Evolutionary conservation across 2,329 filamentous ascomycete genomes (phyloP), one percentile per base, ranked within the genome.

Genomic region (Fusarium newnesense): DNA sequence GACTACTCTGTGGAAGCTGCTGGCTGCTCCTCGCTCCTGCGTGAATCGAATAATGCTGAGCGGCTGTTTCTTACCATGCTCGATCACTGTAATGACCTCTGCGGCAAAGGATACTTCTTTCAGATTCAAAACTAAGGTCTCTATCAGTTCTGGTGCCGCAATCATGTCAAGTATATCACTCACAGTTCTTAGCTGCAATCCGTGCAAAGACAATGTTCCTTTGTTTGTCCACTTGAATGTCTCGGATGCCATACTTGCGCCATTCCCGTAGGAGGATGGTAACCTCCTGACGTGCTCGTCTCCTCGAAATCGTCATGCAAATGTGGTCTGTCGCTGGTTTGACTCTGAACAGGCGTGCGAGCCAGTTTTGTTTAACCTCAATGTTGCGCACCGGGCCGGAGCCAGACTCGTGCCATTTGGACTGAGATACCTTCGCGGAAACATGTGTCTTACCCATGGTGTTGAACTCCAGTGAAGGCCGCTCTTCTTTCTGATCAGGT

Each of bases 21-120:
- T 96, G 42, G 94, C 95, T 4, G 96, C 95, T n/a, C 96, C 96
- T 65, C 92, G 92, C 79, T 96, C 94, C 79, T 98, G 95, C 3
- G 93, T 96, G 80, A 98, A 94, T 40, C 94, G 92, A 36, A 94
- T 90, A 73, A 98, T 91, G 80, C 92, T 93, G 60, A 98, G 87
- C 52, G 92, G 92, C 50, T 90, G 91, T 72, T 90, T 91, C 77
- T 90, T 92, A 53, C 94, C 94, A 78, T 96, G 93, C 83, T 97
- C 94, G 70, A 97, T 92, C 42, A 97, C 92, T 4, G 93, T 94
- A 84, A 97, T 97, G 69, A 98, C 88, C 80, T 98, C 94, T 42
- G 92, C 91, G 21, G 94, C 93, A 81, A 98, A 95, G 19, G 92
- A 88, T n/a, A 98, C 95, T 61, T 94, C 92, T 79, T 95, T 96